Conservation (phyloP, 176 grass and related monocot genomes). For the Avena eriantha region DNA sequence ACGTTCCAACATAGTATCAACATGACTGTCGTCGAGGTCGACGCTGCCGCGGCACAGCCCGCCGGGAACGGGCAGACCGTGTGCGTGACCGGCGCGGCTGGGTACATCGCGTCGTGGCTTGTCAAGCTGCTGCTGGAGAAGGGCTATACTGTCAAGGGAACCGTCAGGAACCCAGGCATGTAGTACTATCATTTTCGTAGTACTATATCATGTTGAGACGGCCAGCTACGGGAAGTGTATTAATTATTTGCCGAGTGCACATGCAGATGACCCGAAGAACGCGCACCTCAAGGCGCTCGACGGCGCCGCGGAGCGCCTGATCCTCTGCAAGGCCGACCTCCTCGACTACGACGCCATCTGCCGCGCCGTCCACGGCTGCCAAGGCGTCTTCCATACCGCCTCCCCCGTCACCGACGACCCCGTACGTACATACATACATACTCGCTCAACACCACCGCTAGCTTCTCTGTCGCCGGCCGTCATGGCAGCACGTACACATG, state of each 20-base stretch:
- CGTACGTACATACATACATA: constrained; percentile 26
- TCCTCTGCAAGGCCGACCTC: constrained; percentile 91
- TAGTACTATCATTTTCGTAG: not conserved
- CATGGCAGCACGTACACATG: not conserved
- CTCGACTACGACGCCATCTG: constrained; percentile 86
- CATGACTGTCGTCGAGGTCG: constrained; percentile 48
- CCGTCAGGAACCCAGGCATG: constrained; percentile 88
- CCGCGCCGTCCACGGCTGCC: constrained; percentile 75
- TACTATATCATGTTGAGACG: not conserved
- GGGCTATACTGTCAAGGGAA: constrained; percentile 88
- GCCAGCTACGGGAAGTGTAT: not conserved
- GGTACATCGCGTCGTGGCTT: constrained; percentile 87
- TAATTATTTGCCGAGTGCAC: not conserved
- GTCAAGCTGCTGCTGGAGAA: constrained; percentile 92
- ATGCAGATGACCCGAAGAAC: constrained; percentile 84
- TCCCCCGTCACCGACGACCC: constrained; percentile 96
- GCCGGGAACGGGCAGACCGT: constrained; percentile 58
- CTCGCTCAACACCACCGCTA: not conserved
- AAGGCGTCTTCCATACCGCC: constrained; percentile 94
- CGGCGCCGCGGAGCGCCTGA: constrained; percentile 77
- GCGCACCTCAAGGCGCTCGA: constrained; percentile 79
- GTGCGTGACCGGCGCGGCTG: constrained; percentile 89
- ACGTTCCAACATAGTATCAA: not conserved
- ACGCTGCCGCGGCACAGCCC: not conserved
- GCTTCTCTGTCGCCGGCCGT: not conserved